Evolutionary conservation across 1,284 basidiomycete genomes (phyloP).

Genomic region (Sporisorium reilianum): DNA sequence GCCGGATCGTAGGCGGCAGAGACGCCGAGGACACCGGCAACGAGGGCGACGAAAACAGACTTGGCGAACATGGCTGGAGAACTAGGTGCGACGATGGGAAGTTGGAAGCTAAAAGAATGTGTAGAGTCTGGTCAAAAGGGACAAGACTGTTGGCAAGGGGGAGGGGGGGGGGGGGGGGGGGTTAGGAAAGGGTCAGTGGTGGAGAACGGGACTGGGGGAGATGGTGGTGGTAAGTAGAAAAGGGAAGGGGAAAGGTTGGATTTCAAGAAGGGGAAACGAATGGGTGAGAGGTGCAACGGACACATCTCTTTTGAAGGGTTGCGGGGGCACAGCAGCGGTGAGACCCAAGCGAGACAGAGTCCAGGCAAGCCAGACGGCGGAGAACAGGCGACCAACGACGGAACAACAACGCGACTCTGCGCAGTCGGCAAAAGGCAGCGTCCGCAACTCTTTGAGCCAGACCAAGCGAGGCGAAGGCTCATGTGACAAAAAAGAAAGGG

Average conservation of each 20-base stretch:
- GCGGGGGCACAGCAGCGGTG: neutral
- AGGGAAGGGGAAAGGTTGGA: constrained; percentile 15
- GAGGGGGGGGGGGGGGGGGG: too few species aligned
- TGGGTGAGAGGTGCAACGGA: neutral
- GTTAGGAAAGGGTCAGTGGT: too few species aligned
- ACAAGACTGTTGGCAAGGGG: constrained; percentile 8
- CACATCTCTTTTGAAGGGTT: neutral
- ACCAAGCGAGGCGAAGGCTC: neutral
- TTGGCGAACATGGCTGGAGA: constrained; percentile 46
- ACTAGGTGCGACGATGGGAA: neutral
- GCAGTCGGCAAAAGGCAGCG: constrained; percentile 1
- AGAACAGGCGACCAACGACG: neutral
- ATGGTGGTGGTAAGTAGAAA: constrained; percentile 2
- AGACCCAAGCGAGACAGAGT: neutral
- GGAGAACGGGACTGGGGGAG: constrained; percentile 5
- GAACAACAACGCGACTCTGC: neutral
- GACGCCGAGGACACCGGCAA: constrained; percentile 50
- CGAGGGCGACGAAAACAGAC: constrained; percentile 46
- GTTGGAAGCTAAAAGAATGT: constrained; percentile 36
- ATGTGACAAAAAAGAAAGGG: constrained; percentile 6
- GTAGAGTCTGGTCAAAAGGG: constrained; percentile 5
- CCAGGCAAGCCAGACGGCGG: too few species aligned
- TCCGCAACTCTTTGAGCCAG: neutral
- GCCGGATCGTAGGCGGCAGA: constrained; percentile 53
- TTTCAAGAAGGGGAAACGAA: neutral